Percentiles rank a stretch among this genome's conserved stretches.
phyloP scores from a whole-genome alignment of 192 early-diverging fungal genomes.

The Physocladia obscura region DNA sequence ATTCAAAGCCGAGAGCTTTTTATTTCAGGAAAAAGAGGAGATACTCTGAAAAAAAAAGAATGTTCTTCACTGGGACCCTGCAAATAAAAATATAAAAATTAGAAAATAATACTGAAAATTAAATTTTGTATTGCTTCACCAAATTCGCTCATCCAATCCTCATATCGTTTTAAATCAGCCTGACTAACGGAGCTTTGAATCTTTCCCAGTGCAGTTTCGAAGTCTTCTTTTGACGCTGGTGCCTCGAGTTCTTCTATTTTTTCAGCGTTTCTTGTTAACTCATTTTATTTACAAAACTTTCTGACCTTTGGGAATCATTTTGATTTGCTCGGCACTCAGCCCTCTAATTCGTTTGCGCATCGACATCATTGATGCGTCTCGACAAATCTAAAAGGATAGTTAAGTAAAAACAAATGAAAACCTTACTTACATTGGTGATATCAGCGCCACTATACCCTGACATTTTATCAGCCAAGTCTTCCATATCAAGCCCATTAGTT shows the following conservation, averaged over 20 bases:
- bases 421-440: slow-evolving; percentile 55
- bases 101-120: too few species aligned
- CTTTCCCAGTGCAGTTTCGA: slow-evolving; percentile 50
- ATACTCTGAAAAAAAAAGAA: too few species aligned
- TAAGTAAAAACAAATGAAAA: not conserved
- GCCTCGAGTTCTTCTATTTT: slow-evolving; percentile 61
- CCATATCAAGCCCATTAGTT: slow-evolving; percentile 44
- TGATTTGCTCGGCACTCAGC: slow-evolving; percentile 56
- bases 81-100: too few species aligned
- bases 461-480: slow-evolving; percentile 52
- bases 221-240: slow-evolving; percentile 52
- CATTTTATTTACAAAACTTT: slow-evolving; percentile 15
- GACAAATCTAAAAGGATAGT: slow-evolving; percentile 44
- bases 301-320: slow-evolving; percentile 51
- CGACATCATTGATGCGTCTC: slow-evolving; percentile 58
- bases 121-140: too few species aligned
- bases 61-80: too few species aligned
- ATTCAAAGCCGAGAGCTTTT: too few species aligned
- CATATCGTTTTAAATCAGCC: slow-evolving; percentile 57
- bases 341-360: slow-evolving; percentile 60
- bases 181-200: slow-evolving; percentile 58
- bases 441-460: slow-evolving; percentile 64
- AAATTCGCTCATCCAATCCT: slow-evolving; percentile 67
- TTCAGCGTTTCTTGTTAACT: not conserved
- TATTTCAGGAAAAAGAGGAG: too few species aligned